Evolutionary conservation across 192 early-diverging fungal species (phyloP), one percentile per base, ranked within the genome.

Genomic region (Umbelopsis ramanniana): DNA sequence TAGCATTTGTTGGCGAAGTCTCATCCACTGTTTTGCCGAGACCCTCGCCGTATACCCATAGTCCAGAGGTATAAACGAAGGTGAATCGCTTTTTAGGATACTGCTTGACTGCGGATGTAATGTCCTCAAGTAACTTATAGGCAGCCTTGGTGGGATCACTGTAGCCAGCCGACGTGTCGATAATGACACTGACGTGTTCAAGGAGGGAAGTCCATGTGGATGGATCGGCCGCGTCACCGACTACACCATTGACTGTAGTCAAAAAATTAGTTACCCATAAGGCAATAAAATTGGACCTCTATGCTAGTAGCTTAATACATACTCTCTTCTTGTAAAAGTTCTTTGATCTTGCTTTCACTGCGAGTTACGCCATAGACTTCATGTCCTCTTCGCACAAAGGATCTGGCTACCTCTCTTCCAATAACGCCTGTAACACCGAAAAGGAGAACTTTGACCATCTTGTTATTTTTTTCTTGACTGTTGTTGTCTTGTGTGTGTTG

Each of bases 391-490:
- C 72, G 79, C 17, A 74, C 76, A 21, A 83, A 78, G 12, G 69
- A 66, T 67, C 76, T 71, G 5, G 77, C 70, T 12, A 81, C 69
- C 15, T 69, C 66, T 22, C 74, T 63, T 9, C 82, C 82, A 53
- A 83, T 78, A 69, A 69, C 73, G 17, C 82, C 82, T 8, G 74
- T 50, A 73, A 79, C 74, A 52, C 82, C 79, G 26, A 83, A 70
- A 29, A 83, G 71, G 46, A 81, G 70, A 46, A 81, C 76, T 57
- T 60, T 72, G 7, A 72, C 54, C 71, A 60, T 72, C 15, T 63
- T 63, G 53, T 11, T 11, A 24, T 54, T 54, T 54, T 22, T 43
- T 43, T 1, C 6, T 54, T 54, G 22, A 23, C 22, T 54, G 4
- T 5, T 10, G 22, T 54, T 54, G 22, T 54, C 22, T 54, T 29